phyloP scores from a whole-genome alignment of 2,329 filamentous ascomycete species.

The Colletotrichum cereale region DNA sequence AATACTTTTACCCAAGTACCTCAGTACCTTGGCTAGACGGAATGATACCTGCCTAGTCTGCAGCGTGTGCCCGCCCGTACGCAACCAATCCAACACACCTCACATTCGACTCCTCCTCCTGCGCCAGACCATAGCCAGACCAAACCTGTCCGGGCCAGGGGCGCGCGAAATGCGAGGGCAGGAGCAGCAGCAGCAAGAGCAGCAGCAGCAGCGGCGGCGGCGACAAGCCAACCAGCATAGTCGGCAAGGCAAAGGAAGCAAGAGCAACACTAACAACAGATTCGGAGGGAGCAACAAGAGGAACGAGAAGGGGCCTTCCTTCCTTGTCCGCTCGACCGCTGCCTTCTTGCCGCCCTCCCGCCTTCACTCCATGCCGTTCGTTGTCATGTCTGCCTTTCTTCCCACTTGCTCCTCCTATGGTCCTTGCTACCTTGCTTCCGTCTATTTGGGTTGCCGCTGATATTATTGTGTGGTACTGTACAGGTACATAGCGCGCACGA shows the following conservation, averaged over 20 bases:
- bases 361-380: not conserved
- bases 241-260: not conserved
- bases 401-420: not conserved
- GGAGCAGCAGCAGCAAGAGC: not conserved
- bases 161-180: slow-evolving; percentile 6
- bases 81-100: slow-evolving; percentile 25
- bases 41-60: slow-evolving; percentile 22
- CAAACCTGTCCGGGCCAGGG: slow-evolving; percentile 24
- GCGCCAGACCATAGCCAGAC: not conserved
- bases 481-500: slow-evolving; percentile 50
- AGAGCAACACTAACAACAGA: not conserved
- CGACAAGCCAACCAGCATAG: not conserved
- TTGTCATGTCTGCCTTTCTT: not conserved
- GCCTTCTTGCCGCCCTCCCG: slow-evolving; percentile 4
- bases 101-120: not conserved
- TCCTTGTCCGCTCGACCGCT: not conserved
- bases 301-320: slow-evolving; percentile 1
- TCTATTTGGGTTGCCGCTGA: slow-evolving; percentile 26
- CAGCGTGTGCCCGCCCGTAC: slow-evolving; percentile 20
- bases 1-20: slow-evolving; percentile 28
- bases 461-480: slow-evolving; percentile 53
- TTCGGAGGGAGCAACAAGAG: not conserved
- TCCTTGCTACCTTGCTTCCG: slow-evolving; percentile 17
- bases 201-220: not conserved
- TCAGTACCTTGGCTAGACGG: slow-evolving; percentile 24